Base-by-base conservation (phyloP, 768 basidiomycete genomes). In the Russula foetens region DNA sequence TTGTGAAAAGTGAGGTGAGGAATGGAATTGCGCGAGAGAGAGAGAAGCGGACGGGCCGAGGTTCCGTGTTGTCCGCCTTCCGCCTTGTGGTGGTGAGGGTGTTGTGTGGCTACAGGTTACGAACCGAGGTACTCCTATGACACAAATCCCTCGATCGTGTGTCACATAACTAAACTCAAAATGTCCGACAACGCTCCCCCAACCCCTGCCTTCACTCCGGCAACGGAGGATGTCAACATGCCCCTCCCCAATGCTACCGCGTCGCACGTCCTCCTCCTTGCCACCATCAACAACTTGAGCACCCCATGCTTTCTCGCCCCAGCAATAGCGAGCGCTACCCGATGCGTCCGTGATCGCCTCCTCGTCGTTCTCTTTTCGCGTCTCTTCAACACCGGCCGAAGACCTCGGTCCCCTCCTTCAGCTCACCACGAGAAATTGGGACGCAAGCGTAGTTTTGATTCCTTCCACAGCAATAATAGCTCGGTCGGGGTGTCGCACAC, bases 351-450 rank as follows among this genome's bases (percentile, higher is more conserved):
- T 7, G 69, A 78, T 19, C 73, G 76, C 12, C 83, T 91, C 67
- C 69, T 81, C 55, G 80, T 91, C 68, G 70, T 89, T 64, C 78
- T 91, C 63, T 74, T 88, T 69, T 85, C 86, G 11, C 75, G 81
- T 4, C 73, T 80, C 61, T 88, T 90, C 70, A 79, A 81, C 46
- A 50, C 59, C 2, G 59, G 59, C 23, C 63, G 53, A 63, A 61
- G 38, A 62, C 46, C 53, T 7, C 64, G 47, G n/a, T 53, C 54
- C 15, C 58, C 58, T n/a, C 26, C 48, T 39, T 41, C 29, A 4
- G 44, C 50, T 31, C 35, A 41, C 17, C 47, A 44, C 6, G 60
- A 62, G 38, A 58, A 53, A 33, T 23, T 15, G 38, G 52, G 56
- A 4, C 56, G 61, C 19, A 53, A 56, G 31, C 55, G 57, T 24